Conservation (phyloP, 441 rosid species). For the Arabidopsis hybrid region DNA sequence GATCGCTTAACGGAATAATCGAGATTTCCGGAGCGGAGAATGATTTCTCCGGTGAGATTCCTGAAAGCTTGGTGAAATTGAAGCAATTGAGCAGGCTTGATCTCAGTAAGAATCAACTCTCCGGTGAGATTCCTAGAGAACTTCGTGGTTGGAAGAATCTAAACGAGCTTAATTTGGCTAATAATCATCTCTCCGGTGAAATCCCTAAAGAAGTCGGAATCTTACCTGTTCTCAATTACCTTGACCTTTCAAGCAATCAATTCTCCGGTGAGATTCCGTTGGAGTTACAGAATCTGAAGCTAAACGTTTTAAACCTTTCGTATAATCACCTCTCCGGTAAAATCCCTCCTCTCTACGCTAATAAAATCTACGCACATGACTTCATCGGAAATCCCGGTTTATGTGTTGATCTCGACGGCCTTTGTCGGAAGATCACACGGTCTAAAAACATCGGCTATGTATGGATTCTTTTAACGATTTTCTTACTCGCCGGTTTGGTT, state of each 20-base stretch:
- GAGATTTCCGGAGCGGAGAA: constrained; percentile 58
- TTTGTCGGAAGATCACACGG: constrained; percentile 48
- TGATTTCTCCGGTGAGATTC: constrained; percentile 50
- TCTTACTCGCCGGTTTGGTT: constrained; percentile 58
- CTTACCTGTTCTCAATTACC: constrained; percentile 69
- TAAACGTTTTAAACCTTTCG: constrained; percentile 63
- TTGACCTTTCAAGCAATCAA: constrained; percentile 64
- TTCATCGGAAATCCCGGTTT: constrained; percentile 65
- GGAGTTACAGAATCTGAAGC: constrained; percentile 70
- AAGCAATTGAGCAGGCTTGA: constrained; percentile 60
- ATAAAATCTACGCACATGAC: constrained; percentile 50
- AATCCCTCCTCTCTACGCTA: constrained; percentile 60
- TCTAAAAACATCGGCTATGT: constrained; percentile 45
- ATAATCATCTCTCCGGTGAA: constrained; percentile 57
- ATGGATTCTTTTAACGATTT: constrained; percentile 62
- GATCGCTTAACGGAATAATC: constrained; percentile 49
- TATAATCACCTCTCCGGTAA: constrained; percentile 60
- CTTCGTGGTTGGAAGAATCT: constrained; percentile 51
- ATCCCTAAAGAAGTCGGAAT: constrained; percentile 60
- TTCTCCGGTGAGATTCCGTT: constrained; percentile 62
- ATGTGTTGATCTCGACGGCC: constrained; percentile 57
- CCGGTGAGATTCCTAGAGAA: constrained; percentile 60
- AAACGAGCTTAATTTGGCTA: constrained; percentile 64
- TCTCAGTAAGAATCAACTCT: constrained; percentile 57
- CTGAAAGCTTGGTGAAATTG: constrained; percentile 51